Evolutionary conservation across 2,329 filamentous ascomycete genomes (phyloP), one percentile per base, ranked within the genome.

Genomic region (Ascochyta clinopodiicola): DNA sequence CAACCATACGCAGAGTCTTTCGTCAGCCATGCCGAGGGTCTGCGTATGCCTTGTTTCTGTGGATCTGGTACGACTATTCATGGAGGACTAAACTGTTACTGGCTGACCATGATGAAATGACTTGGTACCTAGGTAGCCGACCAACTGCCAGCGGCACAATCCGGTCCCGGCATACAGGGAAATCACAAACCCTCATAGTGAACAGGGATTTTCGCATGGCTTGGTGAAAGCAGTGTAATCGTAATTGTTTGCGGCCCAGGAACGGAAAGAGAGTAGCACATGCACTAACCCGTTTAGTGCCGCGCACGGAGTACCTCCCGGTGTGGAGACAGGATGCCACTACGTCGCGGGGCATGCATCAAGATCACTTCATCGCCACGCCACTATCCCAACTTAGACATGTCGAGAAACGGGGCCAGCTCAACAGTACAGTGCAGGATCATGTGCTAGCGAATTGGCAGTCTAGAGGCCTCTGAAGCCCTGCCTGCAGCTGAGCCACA

Each of bases 61-160:
- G 45, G 60, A 59, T 59, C 56, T 63, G 55, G 63, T 60, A 62
- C 56, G 35, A 59, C 50, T 59, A 60, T 55, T 54, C 55, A 45
- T 56, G 46, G 44, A 43, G 51, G 45, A 62, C 68, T 66, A 66
- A 49, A 56, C 69, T 70, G 37, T 55, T 66, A 69, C 59, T 61
- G 64, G 64, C 46, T 56, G 54, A 39, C 57, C 57, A 73, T 73
- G 70, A 73, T 72, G 70, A 64, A 64, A 72, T 65, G 69, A 71
- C 68, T 68, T 60, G n/a, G 44, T 40, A 43, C 32, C 46, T 68
- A 59, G n/a, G 44, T 40, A 43, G 37, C 46, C 46, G 47, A 47
- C 36, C 19, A 56, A 27, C 15, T 45, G 22, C 29, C 43, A 56
- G 51, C 60, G 57, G 60, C 49, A 60, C 22, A 61, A 58, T 25